A percentile compares a stretch with the other conserved stretches of the same genome.
These are phyloP conservation scores for Neurospora pannonica DNA, from an alignment of 495 filamentous ascomycete species.

Conservation along the genomic window DNA sequence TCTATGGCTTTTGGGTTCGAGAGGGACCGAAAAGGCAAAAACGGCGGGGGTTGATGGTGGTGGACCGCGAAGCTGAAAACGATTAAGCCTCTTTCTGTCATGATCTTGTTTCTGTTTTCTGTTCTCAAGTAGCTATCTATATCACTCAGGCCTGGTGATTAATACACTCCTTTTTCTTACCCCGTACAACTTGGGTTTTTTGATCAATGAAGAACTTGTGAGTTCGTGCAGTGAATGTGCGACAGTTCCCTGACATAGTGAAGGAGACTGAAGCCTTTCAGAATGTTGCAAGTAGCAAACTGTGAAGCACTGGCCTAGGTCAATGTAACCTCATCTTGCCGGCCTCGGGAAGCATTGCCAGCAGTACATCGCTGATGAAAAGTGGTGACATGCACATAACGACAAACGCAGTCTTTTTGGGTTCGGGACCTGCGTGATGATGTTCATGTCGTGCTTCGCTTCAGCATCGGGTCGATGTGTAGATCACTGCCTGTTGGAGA, in stretches of 20 bases:
- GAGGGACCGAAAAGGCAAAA: background rate
- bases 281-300: too few species aligned
- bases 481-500: background rate
- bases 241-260: too few species aligned
- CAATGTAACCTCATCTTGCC: too few species aligned
- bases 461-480: background rate
- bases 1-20: background rate
- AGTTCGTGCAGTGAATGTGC: too few species aligned
- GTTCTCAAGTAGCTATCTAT: background rate
- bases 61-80: background rate
- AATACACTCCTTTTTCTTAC: background rate
- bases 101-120: background rate
- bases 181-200: background rate
- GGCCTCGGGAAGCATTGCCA: too few species aligned
- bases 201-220: too few species aligned
- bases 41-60: background rate
- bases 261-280: too few species aligned
- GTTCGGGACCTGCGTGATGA: background rate
- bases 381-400: background rate
- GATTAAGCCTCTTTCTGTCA: background rate
- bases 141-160: background rate
- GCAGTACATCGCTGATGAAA: background rate
- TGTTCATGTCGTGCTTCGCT: background rate
- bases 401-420: background rate
- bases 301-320: too few species aligned